phyloP scores from a whole-genome alignment of 2,329 filamentous ascomycete species.

The Aspergillus fijiensis region DNA sequence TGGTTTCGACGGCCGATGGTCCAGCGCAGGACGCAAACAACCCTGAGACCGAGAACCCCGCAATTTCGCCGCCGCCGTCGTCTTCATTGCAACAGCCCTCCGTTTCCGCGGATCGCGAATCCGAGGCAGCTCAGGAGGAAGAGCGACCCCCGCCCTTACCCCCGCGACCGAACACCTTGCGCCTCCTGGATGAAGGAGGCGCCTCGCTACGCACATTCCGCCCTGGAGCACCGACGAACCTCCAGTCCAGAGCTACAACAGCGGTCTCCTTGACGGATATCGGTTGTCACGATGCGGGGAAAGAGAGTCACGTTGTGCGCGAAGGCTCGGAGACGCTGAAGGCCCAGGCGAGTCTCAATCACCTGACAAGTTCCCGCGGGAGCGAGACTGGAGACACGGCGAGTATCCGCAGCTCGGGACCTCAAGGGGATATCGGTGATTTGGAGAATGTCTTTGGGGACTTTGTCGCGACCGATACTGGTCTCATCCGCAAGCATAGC shows the following conservation, averaged over 20 bases:
- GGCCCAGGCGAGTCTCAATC: slow-evolving; percentile 39
- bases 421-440: slow-evolving; percentile 64
- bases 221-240: slow-evolving; percentile 32
- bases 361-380: slow-evolving; percentile 46
- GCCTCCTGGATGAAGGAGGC: slow-evolving; percentile 36
- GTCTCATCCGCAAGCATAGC: slow-evolving; percentile 41
- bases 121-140: slow-evolving; percentile 31
- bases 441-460: slow-evolving; percentile 79
- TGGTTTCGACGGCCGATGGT: slow-evolving; percentile 12
- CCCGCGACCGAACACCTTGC: slow-evolving; percentile 45
- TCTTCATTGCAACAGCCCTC: slow-evolving; percentile 18
- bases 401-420: slow-evolving; percentile 52
- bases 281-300: slow-evolving; percentile 68
- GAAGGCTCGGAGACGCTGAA: slow-evolving; percentile 31
- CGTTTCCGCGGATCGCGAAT: slow-evolving; percentile 17
- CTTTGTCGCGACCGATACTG: slow-evolving; percentile 51
- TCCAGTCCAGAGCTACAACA: slow-evolving; percentile 72
- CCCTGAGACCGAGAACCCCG: background rate
- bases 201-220: slow-evolving; percentile 35
- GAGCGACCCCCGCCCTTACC: slow-evolving; percentile 47
- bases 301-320: slow-evolving; percentile 58
- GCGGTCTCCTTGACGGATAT: slow-evolving; percentile 80
- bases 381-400: slow-evolving; percentile 53
- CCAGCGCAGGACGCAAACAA: slow-evolving; percentile 6
- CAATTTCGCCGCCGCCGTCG: background rate